Evolutionary conservation across 192 early-diverging fungal genomes (phyloP).

Genomic region (Oehlia diaphana): DNA sequence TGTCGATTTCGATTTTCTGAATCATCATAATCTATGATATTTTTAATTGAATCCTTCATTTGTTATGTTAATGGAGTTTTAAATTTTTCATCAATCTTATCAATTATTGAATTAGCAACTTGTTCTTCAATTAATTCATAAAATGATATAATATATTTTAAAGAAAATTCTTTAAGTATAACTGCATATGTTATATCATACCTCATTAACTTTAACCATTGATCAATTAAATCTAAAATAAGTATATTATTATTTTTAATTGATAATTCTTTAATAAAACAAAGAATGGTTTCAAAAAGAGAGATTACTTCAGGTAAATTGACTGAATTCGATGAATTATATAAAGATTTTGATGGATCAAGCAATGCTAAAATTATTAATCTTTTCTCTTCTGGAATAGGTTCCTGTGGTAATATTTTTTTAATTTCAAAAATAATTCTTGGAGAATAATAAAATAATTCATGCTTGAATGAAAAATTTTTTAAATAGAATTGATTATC

Average conservation of each 20-base stretch:
- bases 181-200: background rate
- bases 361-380: background rate
- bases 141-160: conserved; percentile 15
- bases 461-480: conserved; percentile 14
- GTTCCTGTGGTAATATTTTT: conserved; percentile 12
- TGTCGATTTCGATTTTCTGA: background rate
- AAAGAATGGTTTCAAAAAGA: conserved; percentile 20
- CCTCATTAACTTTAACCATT: conserved; percentile 18
- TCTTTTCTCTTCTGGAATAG: background rate
- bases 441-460: conserved; percentile 14
- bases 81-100: conserved; percentile 3
- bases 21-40: background rate
- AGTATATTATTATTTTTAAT: background rate
- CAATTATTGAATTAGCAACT: conserved; percentile 16
- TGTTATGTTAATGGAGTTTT: background rate
- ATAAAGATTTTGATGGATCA: background rate
- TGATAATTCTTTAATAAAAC: conserved; percentile 26
- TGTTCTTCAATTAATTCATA: conserved; percentile 29
- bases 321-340: background rate
- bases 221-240: conserved; percentile 21
- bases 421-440: conserved; percentile 18
- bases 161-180: conserved; percentile 9
- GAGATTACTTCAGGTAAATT: conserved; percentile 8
- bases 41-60: conserved; percentile 13
- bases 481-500: background rate